Evolutionary conservation across 192 early-diverging fungal species (phyloP).

Genomic region (Jimgerdemannia lactiflua): DNA sequence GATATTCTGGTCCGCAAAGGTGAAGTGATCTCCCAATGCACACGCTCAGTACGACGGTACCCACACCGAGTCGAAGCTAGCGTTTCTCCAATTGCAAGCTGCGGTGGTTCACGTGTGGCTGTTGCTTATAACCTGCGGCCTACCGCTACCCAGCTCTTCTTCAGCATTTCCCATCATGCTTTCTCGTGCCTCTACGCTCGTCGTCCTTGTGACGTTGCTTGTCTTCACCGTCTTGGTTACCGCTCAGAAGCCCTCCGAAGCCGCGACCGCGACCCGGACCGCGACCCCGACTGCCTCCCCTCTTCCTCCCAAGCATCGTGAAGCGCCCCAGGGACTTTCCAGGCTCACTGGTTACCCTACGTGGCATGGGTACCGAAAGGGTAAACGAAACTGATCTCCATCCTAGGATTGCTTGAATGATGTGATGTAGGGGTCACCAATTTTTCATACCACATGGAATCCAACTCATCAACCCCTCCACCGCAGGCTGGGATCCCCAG

Average conservation of each 20-base stretch:
- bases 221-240: neutral
- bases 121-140: too few relatives aligned
- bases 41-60: too few relatives aligned
- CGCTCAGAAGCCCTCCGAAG: neutral
- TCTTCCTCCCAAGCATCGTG: neutral
- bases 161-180: too few relatives aligned
- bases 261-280: neutral
- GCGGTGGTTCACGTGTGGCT: too few relatives aligned
- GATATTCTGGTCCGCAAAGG: too few relatives aligned
- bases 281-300: neutral
- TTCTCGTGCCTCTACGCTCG: neutral
- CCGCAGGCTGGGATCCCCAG: neutral
- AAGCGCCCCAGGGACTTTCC: neutral
- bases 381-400: neutral
- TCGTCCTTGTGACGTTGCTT: neutral
- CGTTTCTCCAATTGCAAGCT: too few relatives aligned
- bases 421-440: too few relatives aligned
- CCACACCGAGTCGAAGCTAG: too few relatives aligned
- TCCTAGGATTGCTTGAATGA: neutral
- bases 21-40: too few relatives aligned
- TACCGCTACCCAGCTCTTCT: too few relatives aligned
- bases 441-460: neutral
- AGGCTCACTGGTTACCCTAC: neutral
- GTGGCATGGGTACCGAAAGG: neutral
- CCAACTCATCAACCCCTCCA: neutral